Evolutionary conservation across 345 rosid genomes (phyloP).

Genomic region (Acer campestre): DNA sequence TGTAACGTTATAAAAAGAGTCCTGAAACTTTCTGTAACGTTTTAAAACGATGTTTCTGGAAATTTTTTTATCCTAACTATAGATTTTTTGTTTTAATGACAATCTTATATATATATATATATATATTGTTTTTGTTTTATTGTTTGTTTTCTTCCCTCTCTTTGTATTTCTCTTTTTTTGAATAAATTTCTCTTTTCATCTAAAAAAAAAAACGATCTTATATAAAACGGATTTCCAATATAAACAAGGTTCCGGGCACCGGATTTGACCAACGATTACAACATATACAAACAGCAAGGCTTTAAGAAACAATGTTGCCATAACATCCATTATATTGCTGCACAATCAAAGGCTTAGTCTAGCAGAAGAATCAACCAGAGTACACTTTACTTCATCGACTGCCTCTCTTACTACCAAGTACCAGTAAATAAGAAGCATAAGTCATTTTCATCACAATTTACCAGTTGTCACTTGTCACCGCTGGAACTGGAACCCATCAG

Average conservation of each 20-base stretch:
- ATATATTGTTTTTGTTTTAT: no score
- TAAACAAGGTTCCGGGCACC: not conserved
- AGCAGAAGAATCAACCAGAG: not conserved
- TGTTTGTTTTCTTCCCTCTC: no score
- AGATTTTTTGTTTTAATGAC: no score
- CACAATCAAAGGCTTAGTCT: constrained; percentile 7
- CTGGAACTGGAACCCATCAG: constrained; percentile 15
- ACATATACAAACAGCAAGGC: not conserved
- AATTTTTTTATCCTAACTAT: no score
- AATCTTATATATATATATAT: no score
- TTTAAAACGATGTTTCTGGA: no score
- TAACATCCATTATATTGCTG: constrained; percentile 1
- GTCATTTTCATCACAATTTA: not conserved
- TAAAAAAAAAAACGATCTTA: not conserved
- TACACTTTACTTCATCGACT: constrained; percentile 2
- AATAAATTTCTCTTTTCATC: no score
- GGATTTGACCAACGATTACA: not conserved
- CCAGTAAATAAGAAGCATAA: not conserved
- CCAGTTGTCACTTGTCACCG: not conserved
- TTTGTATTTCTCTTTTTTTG: no score
- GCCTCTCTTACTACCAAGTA: not conserved
- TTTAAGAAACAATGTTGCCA: not conserved
- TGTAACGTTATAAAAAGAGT: no score
- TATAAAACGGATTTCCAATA: not conserved
- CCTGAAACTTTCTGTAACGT: no score